Conservation (phyloP, 2,329 filamentous ascomycete species). For the Epichloe gansuensis region DNA sequence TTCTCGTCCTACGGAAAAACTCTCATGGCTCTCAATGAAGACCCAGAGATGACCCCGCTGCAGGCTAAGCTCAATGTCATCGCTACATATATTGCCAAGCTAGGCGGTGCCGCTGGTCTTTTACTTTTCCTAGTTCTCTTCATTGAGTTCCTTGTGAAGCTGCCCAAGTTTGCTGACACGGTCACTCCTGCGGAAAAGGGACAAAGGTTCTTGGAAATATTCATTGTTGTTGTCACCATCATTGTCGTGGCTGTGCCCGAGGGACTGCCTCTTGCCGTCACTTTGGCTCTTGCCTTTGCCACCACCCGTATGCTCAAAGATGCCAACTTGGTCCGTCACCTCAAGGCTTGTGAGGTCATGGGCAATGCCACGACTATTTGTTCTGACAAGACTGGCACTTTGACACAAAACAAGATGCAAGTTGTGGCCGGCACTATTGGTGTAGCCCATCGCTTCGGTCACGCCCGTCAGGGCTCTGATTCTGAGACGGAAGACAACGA, state of each 20-base stretch:
- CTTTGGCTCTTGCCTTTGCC: conserved; percentile 62
- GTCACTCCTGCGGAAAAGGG: conserved; percentile 58
- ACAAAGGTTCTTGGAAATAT: conserved; percentile 61
- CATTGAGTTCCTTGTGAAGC: conserved; percentile 66
- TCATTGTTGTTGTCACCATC: conserved; percentile 68
- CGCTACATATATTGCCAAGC: conserved; percentile 64
- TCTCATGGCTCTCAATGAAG: conserved; percentile 59
- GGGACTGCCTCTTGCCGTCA: conserved; percentile 66
- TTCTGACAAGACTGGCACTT: conserved; percentile 54
- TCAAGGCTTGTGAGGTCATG: conserved; percentile 72
- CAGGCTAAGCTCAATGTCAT: conserved; percentile 65
- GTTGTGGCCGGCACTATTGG: conserved; percentile 49
- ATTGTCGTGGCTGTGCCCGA: conserved; percentile 72
- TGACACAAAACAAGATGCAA: conserved; percentile 58
- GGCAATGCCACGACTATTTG: conserved; percentile 63
- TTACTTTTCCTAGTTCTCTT: conserved; percentile 74
- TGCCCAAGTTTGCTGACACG: conserved; percentile 36
- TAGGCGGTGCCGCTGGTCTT: conserved; percentile 64
- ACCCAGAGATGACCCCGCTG: conserved; percentile 62
- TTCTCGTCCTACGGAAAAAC: conserved; percentile 67
- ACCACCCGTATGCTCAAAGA: conserved; percentile 67
- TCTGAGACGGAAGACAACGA: conserved; percentile 14
- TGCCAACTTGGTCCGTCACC: conserved; percentile 62
- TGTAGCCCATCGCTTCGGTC: conserved; percentile 41
- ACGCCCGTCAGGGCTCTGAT: conserved; percentile 16